Conservation (phyloP, 2,329 filamentous ascomycete species). For the Rhinocladiella similis region DNA sequence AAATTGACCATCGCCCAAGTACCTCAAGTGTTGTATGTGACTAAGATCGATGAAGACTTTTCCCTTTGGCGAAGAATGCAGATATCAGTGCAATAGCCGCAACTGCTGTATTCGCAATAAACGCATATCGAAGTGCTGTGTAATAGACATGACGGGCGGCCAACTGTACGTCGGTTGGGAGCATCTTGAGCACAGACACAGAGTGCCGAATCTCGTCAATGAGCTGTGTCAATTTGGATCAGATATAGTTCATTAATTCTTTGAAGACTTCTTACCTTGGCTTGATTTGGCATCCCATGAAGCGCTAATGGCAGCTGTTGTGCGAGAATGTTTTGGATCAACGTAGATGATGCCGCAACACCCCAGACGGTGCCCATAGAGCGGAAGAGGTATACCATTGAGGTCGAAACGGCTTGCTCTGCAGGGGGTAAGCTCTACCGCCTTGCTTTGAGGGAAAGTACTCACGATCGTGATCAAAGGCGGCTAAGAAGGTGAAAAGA, state of each 20-base stretch:
- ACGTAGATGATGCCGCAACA: conserved; percentile 62
- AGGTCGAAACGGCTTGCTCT: conserved; percentile 65
- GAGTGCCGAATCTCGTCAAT: conserved; percentile 65
- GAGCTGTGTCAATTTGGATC: conserved; percentile 43
- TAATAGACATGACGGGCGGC: conserved; percentile 61
- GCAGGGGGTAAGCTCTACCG: neutral
- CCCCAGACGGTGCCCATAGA: conserved; percentile 66
- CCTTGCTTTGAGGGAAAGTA: neutral
- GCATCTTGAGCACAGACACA: conserved; percentile 54
- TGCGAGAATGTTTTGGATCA: conserved; percentile 63
- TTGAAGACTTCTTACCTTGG: conserved; percentile 49
- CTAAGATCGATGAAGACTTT: conserved; percentile 8
- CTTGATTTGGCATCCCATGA: conserved; percentile 58
- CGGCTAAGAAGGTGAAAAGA: conserved; percentile 62
- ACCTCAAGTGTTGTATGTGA: neutral
- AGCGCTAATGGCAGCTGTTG: conserved; percentile 55
- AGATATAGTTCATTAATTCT: neutral
- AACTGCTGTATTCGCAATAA: conserved; percentile 55
- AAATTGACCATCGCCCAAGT: too few relatives aligned
- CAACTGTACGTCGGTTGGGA: conserved; percentile 59
- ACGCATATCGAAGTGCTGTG: conserved; percentile 57
- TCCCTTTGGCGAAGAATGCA: conserved; percentile 47
- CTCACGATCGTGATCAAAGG: conserved; percentile 62
- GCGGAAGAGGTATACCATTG: conserved; percentile 63
- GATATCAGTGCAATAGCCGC: conserved; percentile 52